Conservation (phyloP, 2,329 filamentous ascomycete species). For the Apiospora sp. region DNA sequence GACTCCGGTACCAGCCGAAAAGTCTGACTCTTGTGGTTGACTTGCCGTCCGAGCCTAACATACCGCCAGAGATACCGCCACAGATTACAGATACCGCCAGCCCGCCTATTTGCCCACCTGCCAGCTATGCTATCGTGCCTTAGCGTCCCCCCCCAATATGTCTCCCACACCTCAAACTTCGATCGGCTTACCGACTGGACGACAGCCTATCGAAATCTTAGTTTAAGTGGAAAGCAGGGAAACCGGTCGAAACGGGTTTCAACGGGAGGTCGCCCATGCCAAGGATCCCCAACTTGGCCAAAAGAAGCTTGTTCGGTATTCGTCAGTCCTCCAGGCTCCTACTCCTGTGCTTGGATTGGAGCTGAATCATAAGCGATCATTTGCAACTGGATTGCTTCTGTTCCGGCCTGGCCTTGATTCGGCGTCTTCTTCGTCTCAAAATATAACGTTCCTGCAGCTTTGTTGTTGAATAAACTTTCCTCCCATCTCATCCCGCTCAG, state of each 20-base stretch:
- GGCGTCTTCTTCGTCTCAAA: not conserved
- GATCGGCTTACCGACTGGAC: not conserved
- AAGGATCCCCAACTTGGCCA: slow-evolving; percentile 13
- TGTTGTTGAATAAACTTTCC: slow-evolving; percentile 6
- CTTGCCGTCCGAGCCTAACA: slow-evolving; percentile 17
- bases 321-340: slow-evolving; percentile 1
- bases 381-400: slow-evolving; percentile 2
- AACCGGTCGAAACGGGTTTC: slow-evolving; percentile 11
- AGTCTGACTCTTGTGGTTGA: not conserved
- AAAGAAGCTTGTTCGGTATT: not conserved
- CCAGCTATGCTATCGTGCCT: not conserved
- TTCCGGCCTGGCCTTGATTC: not conserved
- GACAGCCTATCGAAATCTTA: slow-evolving; percentile 8
- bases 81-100: slow-evolving; percentile 1
- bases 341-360: not conserved
- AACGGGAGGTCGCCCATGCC: slow-evolving; percentile 27
- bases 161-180: not conserved
- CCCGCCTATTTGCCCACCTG: not conserved
- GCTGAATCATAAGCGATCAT: not conserved
- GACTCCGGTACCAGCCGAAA: slow-evolving; percentile 15
- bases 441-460: slow-evolving; percentile 22
- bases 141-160: not conserved
- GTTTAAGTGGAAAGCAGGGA: slow-evolving; percentile 5
- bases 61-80: not conserved
- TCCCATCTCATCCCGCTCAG: slow-evolving; percentile 5